A percentile compares a stretch with the other conserved stretches of the same genome.
Evolutionary conservation across 257 asterid species (phyloP).

Genomic region (Nicotiana tabacum): DNA sequence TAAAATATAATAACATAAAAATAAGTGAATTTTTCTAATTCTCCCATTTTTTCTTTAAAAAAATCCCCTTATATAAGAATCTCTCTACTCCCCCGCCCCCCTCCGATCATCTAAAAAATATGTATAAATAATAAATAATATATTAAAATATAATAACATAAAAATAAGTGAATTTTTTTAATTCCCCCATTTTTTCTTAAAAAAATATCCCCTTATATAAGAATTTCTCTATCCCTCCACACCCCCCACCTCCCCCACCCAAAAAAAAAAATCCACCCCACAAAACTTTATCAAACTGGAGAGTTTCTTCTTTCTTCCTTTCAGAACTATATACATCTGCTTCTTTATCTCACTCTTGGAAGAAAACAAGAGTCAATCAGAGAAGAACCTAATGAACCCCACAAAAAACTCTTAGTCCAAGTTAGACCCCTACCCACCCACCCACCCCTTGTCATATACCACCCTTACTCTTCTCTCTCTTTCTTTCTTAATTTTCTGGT

Average conservation of each 20-base stretch:
- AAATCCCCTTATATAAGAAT: background rate
- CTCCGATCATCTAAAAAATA: too few relatives aligned
- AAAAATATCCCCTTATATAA: background rate
- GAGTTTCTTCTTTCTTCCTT: background rate
- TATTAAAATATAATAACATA: background rate
- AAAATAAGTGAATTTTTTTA: background rate
- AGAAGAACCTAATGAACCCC: slow-evolving; percentile 26
- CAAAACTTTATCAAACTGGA: background rate
- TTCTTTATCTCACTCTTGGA: background rate
- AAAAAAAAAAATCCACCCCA: background rate
- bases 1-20: background rate
- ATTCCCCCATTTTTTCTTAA: background rate
- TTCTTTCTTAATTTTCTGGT: background rate
- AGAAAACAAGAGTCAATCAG: slow-evolving; percentile 41
- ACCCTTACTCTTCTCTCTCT: background rate
- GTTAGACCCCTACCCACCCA: slow-evolving; percentile 22
- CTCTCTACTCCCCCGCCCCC: background rate
- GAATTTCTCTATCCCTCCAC: background rate
- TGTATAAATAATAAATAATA: too few relatives aligned
- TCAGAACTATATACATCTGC: background rate
- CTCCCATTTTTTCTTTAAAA: rapidly evolving
- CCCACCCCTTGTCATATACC: background rate
- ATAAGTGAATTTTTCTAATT: background rate
- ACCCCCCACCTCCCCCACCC: rapidly evolving
- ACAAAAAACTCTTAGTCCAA: slow-evolving; percentile 21